Evolutionary conservation across 352 stramenopile genomes (phyloP).

Genomic region (Elongisporangium undulatum): DNA sequence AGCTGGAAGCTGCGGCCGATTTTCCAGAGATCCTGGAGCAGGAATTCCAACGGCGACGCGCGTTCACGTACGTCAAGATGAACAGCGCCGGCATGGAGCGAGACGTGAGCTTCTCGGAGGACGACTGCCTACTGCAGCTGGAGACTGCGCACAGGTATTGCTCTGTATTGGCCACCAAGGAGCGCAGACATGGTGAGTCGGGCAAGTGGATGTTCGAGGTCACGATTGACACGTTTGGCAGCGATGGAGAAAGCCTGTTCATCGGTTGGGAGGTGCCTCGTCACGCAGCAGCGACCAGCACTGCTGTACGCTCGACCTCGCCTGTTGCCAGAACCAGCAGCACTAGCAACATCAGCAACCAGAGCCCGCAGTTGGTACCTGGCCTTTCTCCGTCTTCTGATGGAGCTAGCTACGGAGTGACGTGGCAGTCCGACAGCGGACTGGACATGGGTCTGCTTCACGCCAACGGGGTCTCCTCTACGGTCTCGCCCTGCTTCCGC

Average conservation of each 20-base stretch:
- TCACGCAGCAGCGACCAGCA: neutral
- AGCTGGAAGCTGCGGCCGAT: conserved; percentile 26
- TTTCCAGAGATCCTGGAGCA: conserved; percentile 57
- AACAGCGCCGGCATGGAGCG: conserved; percentile 46
- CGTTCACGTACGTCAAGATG: conserved; percentile 75
- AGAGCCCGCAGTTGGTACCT: conserved; percentile 28
- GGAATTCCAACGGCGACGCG: conserved; percentile 53
- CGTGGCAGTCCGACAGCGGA: conserved; percentile 68
- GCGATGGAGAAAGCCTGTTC: conserved; percentile 67
- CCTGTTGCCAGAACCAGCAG: neutral
- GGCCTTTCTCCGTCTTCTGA: conserved; percentile 54
- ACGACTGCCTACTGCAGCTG: conserved; percentile 71
- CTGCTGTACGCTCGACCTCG: neutral
- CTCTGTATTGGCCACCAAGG: conserved; percentile 66
- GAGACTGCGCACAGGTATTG: conserved; percentile 64
- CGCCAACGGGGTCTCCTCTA: conserved; percentile 60
- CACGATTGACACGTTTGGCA: conserved; percentile 42
- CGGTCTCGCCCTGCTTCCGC: conserved; percentile 58
- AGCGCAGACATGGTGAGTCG: conserved; percentile 60
- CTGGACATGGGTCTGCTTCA: conserved; percentile 76
- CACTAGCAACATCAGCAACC: neutral
- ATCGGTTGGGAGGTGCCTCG: conserved; percentile 74
- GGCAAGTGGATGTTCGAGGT: conserved; percentile 83
- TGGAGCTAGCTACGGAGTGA: conserved; percentile 57
- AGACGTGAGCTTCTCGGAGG: conserved; percentile 64